A percentile compares a stretch with the other conserved stretches of the same genome.
These are phyloP conservation scores for Populus ilicifolia DNA, from an alignment of 345 rosid species.

Conservation along the genomic window DNA sequence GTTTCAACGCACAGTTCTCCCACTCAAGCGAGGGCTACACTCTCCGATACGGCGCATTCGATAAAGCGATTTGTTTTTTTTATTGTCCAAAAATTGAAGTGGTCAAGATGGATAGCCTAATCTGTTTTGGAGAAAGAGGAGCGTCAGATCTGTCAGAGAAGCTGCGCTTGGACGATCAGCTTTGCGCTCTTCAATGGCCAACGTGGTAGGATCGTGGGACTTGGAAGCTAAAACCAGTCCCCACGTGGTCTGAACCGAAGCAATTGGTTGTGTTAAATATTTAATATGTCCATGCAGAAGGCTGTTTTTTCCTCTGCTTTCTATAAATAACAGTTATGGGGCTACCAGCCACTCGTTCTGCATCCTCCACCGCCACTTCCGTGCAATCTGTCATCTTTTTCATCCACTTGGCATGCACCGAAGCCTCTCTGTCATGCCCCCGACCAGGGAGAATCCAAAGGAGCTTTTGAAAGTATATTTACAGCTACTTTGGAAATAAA, in stretches of 20 bases:
- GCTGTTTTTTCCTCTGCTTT: constrained; percentile 22
- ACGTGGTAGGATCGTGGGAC: constrained; percentile 29
- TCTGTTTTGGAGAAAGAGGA: neutral
- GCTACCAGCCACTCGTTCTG: constrained; percentile 14
- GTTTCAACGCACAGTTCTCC: neutral
- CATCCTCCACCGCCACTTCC: constrained; percentile 36
- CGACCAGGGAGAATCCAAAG: constrained; percentile 11
- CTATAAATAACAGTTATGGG: constrained; percentile 35
- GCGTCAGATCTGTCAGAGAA: constrained; percentile 22
- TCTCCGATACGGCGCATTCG: constrained; percentile 2
- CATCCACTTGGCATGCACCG: constrained; percentile 17
- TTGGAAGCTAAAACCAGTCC: constrained; percentile 29
- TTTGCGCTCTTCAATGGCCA: constrained; percentile 27
- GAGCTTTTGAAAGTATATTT: neutral
- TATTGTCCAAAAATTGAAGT: neutral
- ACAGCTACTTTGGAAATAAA: too few species aligned
- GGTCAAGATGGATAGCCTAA: neutral
- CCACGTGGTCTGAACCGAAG: constrained; percentile 30
- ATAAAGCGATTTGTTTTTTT: neutral
- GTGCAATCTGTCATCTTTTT: constrained; percentile 26
- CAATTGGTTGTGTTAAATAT: neutral
- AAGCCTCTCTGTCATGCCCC: constrained; percentile 10
- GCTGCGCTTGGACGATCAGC: constrained; percentile 26
- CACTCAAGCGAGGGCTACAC: neutral
- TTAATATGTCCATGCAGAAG: constrained; percentile 2